A percentile compares a stretch with the other conserved stretches of the same genome.
phyloP scores from a whole-genome alignment of 768 basidiomycete species.

The Lentinus tigrinus region DNA sequence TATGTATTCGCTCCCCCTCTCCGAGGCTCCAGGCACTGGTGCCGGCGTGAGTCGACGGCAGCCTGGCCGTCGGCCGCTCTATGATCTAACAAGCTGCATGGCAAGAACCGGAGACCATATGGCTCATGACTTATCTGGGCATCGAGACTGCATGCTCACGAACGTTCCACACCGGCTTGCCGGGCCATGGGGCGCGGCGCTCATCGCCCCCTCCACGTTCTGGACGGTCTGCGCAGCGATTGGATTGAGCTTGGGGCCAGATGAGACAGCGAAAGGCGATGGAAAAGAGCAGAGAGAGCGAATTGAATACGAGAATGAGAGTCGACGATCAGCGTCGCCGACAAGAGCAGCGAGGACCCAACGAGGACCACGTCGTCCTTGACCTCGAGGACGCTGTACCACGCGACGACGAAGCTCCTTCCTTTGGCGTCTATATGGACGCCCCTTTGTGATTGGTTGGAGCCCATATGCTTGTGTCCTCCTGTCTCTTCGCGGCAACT shows the following conservation, averaged over 20 bases:
- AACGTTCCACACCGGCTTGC: constrained; percentile 10
- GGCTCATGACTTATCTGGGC: constrained; percentile 11
- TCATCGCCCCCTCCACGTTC: too few relatives aligned
- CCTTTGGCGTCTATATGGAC: too few relatives aligned
- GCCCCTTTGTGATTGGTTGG: too few relatives aligned
- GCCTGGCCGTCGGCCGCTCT: not conserved
- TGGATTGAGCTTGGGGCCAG: not conserved
- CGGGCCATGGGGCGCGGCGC: not conserved
- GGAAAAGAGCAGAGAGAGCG: not conserved
- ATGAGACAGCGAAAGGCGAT: not conserved
- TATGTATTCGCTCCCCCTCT: not conserved
- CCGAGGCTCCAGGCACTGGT: constrained; percentile 1
- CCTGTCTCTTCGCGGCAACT: too few relatives aligned
- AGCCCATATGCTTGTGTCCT: too few relatives aligned
- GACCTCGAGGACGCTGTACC: too few relatives aligned
- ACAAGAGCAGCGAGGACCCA: too few relatives aligned
- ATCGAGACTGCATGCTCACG: constrained; percentile 6
- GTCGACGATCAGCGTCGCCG: too few relatives aligned
- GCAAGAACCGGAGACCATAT: constrained; percentile 12
- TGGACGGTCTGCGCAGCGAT: not conserved
- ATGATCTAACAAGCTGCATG: constrained; percentile 1
- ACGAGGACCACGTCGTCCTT: too few relatives aligned
- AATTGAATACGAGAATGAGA: too few relatives aligned
- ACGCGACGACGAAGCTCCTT: too few relatives aligned
- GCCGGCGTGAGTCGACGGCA: not conserved